Percentiles rank a stretch among this genome's conserved stretches.
These are phyloP conservation scores for Bombardia bombarda DNA, from an alignment of 495 filamentous ascomycete genomes.

Conservation along the genomic window DNA sequence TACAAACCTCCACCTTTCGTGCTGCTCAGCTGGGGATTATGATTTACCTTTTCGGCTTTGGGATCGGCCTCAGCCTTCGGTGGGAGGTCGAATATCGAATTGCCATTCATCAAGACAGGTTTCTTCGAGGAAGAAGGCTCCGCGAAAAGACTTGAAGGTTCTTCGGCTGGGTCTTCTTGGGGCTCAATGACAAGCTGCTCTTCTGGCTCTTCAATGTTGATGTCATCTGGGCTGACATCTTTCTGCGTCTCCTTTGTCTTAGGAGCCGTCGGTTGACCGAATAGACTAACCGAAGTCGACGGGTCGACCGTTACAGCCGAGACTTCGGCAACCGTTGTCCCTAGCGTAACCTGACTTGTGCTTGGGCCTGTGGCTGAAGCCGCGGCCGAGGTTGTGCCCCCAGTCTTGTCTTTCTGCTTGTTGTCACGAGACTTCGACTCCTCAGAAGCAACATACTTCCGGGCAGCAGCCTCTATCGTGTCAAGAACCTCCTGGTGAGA, in stretches of 20 bases:
- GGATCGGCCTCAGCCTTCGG: slow-evolving; percentile 4
- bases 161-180: slow-evolving; percentile 13
- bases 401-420: slow-evolving; percentile 6
- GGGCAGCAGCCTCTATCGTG: slow-evolving; percentile 35
- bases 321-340: slow-evolving; percentile 4
- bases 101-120: slow-evolving; percentile 1
- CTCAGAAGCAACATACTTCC: slow-evolving; percentile 31
- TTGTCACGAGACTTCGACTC: slow-evolving; percentile 15
- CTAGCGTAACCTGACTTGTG: slow-evolving; percentile 1
- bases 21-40: slow-evolving; percentile 16
- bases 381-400: background rate
- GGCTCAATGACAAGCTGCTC: slow-evolving; percentile 23
- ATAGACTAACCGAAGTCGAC: slow-evolving; percentile 10
- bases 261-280: slow-evolving; percentile 4
- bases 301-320: slow-evolving; percentile 5
- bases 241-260: slow-evolving; percentile 17
- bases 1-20: slow-evolving; percentile 12
- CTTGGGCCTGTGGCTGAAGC: background rate
- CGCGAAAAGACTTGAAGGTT: background rate
- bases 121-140: slow-evolving; percentile 6
- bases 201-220: slow-evolving; percentile 38
- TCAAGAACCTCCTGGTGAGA: slow-evolving; percentile 32
- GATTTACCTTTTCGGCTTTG: slow-evolving; percentile 13
- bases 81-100: background rate
- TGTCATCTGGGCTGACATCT: slow-evolving; percentile 36